phyloP scores from a whole-genome alignment of 345 rosid species.

The Brassica cretica region DNA sequence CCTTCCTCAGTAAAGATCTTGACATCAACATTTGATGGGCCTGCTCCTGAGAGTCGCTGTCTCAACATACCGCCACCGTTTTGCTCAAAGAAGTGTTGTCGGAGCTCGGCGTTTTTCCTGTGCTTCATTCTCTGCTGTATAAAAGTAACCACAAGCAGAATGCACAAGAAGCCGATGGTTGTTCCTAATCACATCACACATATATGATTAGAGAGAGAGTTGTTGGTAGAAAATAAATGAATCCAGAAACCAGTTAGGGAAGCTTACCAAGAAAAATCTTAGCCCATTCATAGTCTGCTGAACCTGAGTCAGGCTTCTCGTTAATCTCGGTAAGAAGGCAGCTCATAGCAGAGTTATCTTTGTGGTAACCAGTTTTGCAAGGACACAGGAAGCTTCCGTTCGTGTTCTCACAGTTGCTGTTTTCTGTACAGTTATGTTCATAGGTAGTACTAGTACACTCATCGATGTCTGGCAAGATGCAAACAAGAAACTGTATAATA shows the following conservation, averaged over 20 bases:
- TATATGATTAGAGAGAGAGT: not conserved
- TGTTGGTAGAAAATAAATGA: not conserved
- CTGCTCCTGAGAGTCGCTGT: not conserved
- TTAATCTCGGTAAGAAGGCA: not conserved
- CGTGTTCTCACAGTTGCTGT: not conserved
- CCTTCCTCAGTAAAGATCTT: not conserved
- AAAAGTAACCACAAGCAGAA: not conserved
- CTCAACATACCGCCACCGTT: not conserved
- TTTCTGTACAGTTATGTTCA: not conserved
- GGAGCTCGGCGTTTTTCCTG: not conserved
- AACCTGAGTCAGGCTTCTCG: not conserved
- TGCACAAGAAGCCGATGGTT: not conserved
- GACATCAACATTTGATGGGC: not conserved
- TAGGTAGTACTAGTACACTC: conserved; percentile 7
- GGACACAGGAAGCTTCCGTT: conserved; percentile 34
- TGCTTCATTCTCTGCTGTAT: not conserved
- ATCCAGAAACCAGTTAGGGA: not conserved
- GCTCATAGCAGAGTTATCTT: not conserved
- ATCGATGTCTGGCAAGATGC: not conserved
- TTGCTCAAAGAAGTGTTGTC: not conserved
- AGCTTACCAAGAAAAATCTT: conserved; percentile 10
- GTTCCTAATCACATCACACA: not conserved
- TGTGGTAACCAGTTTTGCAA: conserved; percentile 19
- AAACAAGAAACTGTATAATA: not conserved
- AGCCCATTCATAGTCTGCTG: not conserved